A percentile compares a stretch with the other conserved stretches of the same genome.
phyloP scores from a whole-genome alignment of 1,139 yeast genomes.

The Ogataea hybrid region DNA sequence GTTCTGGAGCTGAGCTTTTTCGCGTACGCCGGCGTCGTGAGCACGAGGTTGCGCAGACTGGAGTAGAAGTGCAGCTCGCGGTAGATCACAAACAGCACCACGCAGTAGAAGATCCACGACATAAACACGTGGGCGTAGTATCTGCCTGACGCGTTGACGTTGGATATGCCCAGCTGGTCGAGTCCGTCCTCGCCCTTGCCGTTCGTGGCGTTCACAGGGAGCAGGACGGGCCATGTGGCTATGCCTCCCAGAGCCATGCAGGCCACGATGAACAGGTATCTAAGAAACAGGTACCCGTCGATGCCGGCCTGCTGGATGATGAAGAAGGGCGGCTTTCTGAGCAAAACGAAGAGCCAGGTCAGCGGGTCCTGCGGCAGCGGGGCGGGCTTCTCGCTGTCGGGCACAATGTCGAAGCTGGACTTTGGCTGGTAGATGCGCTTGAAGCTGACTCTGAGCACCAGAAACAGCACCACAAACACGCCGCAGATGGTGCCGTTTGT shows the following conservation, averaged over 20 bases:
- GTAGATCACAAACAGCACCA: slow-evolving; percentile 59
- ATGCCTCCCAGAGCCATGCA: slow-evolving; percentile 63
- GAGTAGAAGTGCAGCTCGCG: slow-evolving; percentile 69
- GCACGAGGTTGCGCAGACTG: slow-evolving; percentile 63
- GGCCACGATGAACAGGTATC: slow-evolving; percentile 68
- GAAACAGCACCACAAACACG: slow-evolving; percentile 54
- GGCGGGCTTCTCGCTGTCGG: slow-evolving; percentile 47
- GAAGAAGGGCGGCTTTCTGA: slow-evolving; percentile 60
- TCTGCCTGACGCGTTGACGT: slow-evolving; percentile 58
- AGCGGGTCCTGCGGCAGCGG: slow-evolving; percentile 55
- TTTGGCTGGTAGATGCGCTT: slow-evolving; percentile 83
- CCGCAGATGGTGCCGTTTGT: slow-evolving; percentile 57
- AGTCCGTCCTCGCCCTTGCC: slow-evolving; percentile 55
- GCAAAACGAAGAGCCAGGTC: slow-evolving; percentile 53
- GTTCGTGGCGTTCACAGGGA: slow-evolving; percentile 86
- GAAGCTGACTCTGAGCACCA: slow-evolving; percentile 63
- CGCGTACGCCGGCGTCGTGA: slow-evolving; percentile 70
- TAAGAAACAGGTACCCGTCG: slow-evolving; percentile 84
- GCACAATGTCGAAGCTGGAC: slow-evolving; percentile 47
- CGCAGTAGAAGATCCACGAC: slow-evolving; percentile 66
- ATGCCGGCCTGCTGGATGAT: slow-evolving; percentile 77
- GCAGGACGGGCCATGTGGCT: slow-evolving; percentile 69
- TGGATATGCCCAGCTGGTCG: slow-evolving; percentile 59
- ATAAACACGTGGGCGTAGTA: slow-evolving; percentile 71
- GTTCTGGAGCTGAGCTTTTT: slow-evolving; percentile 66